Evolutionary conservation across 140 eudicot species (phyloP).

Genomic region (Bidens hawaiensis): DNA sequence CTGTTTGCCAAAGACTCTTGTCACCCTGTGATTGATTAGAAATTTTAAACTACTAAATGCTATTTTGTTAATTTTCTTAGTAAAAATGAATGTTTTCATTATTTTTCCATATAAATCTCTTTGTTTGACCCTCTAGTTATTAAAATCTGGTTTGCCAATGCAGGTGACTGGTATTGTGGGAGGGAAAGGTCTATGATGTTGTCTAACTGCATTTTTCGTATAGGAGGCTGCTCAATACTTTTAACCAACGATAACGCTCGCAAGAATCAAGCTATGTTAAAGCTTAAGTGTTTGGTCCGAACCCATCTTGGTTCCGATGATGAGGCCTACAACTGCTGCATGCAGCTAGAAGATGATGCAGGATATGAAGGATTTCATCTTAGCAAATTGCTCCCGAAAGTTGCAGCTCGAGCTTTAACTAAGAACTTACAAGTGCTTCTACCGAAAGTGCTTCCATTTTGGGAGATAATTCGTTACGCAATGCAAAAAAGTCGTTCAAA

Average conservation of each 20-base stretch:
- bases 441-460: no score
- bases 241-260: slow-evolving; percentile 27
- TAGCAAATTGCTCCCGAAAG: background rate
- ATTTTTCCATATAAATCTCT: no score
- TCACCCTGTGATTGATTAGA: no score
- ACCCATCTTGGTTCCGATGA: slow-evolving; percentile 36
- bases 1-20: no score
- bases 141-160: no score
- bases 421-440: slow-evolving; percentile 6
- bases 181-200: slow-evolving; percentile 37
- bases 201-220: slow-evolving; percentile 32
- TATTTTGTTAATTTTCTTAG: no score
- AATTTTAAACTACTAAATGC: no score
- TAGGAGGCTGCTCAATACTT: slow-evolving; percentile 40
- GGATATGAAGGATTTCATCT: slow-evolving; percentile 15
- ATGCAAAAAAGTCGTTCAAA: no score
- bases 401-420: background rate
- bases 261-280: slow-evolving; percentile 19
- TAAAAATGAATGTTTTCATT: no score
- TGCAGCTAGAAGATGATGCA: slow-evolving; percentile 33
- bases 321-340: slow-evolving; percentile 30
- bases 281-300: slow-evolving; percentile 31
- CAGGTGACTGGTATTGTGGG: slow-evolving; percentile 41
- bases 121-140: no score
- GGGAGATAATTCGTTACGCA: no score